These are phyloP conservation scores for Harringtonia aguacate DNA, from an alignment of 2,329 filamentous ascomycete species.

Conservation along the genomic window DNA sequence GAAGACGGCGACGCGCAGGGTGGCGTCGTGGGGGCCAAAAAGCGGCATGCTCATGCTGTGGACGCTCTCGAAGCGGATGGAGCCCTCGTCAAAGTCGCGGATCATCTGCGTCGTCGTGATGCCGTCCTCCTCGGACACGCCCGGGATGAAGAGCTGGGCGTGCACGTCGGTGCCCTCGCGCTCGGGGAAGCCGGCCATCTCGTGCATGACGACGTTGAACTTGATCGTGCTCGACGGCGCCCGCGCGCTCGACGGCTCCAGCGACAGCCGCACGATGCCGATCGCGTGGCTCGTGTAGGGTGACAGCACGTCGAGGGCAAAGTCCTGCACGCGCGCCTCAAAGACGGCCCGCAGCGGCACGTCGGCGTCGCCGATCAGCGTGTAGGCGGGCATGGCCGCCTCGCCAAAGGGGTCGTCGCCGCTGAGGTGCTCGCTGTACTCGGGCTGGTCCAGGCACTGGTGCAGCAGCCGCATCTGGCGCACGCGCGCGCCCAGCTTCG, in stretches of 20 bases:
- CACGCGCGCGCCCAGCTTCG: constrained; percentile 81
- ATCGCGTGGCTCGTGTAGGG: constrained; percentile 87
- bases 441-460: constrained; percentile 89
- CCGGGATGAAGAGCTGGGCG: constrained; percentile 91
- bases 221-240: constrained; percentile 88
- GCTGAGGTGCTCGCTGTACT: constrained; percentile 87
- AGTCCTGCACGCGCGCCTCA: constrained; percentile 89
- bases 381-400: constrained; percentile 82
- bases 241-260: constrained; percentile 88
- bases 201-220: constrained; percentile 98
- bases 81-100: constrained; percentile 82
- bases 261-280: constrained; percentile 78
- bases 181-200: constrained; percentile 88
- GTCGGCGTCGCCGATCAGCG: constrained; percentile 83
- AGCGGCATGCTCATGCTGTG: constrained; percentile 94
- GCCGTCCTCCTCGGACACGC: constrained; percentile 78
- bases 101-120: constrained; percentile 95
- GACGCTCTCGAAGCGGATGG: constrained; percentile 91
- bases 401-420: constrained; percentile 91
- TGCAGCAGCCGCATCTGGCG: constrained; percentile 93
- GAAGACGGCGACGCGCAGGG: constrained; percentile 80
- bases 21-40: constrained; percentile 62
- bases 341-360: constrained; percentile 90
- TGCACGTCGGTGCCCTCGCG: constrained; percentile 93
- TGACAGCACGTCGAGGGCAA: constrained; percentile 79